Conservation (phyloP, 768 basidiomycete species). For the Asterophora lycoperdoides region DNA sequence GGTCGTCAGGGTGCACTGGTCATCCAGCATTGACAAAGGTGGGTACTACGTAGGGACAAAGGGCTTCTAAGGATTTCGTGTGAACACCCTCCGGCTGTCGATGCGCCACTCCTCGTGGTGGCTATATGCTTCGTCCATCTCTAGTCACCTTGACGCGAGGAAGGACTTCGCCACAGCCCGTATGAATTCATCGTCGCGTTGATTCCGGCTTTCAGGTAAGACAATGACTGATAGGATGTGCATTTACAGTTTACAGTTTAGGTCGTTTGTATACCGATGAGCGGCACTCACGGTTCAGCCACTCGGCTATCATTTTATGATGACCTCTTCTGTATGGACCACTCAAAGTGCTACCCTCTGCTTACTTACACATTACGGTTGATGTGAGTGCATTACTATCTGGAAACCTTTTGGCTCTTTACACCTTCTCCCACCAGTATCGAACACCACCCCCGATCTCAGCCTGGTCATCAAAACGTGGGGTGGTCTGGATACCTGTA, state of each 20-base stretch:
- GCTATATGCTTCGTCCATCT: not conserved
- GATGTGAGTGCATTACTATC: slow-evolving; percentile 11
- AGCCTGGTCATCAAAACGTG: slow-evolving; percentile 7
- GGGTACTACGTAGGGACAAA: not conserved
- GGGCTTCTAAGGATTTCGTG: not conserved
- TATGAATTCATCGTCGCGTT: not conserved
- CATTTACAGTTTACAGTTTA: not conserved
- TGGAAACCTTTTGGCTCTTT: slow-evolving; percentile 5
- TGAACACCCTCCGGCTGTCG: not conserved
- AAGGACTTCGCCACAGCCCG: not conserved
- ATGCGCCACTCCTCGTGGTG: slow-evolving; percentile 15
- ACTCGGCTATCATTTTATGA: no score
- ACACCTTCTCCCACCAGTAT: no score
- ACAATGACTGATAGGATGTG: slow-evolving; percentile 1
- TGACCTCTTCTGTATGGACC: not conserved
- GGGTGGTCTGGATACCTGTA: not conserved
- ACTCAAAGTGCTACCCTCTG: not conserved
- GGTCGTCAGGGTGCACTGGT: not conserved
- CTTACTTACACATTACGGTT: not conserved
- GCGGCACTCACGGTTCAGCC: not conserved
- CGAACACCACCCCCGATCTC: no score
- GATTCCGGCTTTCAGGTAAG: slow-evolving; percentile 5
- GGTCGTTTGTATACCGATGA: not conserved
- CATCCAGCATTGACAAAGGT: not conserved
- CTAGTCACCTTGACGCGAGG: not conserved